Base-by-base conservation (phyloP, 495 filamentous ascomycete species). In the Aspergillus steynii region DNA sequence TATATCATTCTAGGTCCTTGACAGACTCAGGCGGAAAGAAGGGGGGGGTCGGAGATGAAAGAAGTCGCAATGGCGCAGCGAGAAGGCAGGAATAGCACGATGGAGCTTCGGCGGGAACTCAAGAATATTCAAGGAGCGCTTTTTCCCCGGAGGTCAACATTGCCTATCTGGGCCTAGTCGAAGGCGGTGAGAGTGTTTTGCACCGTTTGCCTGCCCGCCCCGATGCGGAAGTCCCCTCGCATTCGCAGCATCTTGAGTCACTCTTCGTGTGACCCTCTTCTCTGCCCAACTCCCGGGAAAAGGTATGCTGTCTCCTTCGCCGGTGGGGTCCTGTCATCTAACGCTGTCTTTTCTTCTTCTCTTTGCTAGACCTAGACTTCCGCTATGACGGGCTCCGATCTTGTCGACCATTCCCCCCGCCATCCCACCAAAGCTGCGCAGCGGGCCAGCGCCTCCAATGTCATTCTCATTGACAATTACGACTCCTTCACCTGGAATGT, bases 401-500 rank as follows among this genome's bases (percentile, higher is more conserved):
- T 95, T 55, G 85, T 95, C 67, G 93, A 96, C 76, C 86, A 93
- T 74, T 96, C 93, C 48, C 90, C 91, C 69, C 88, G 90, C 74
- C 88, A 93, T 71, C 88, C 90, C 65, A 84, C 86, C 60, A 85
- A 84, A 56, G 85, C 84, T 20, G 76, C 87, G 52, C 83, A 85
- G 55, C 76, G 96, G 31, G 71, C 85, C 25, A 91, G 82, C 52
- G 94, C 94, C 29, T 88, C 88, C 37, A 98, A 98, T 78, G 85
- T 99, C 29, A 85, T 99, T 57, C 80, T 99, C 59, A 96, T 99
- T 67, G 95, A 98, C 78, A 99, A 99, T 78, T 99, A 97, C 74
- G 95, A 99, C 76, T 97, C 94, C 0, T 99, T 98, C 68, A 96
- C 94, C 61, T 98, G 92, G 90, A 99, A 98, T 71, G 92, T 99